A percentile compares a stretch with the other conserved stretches of the same genome.
These are phyloP conservation scores for Auriscalpium orientale DNA, from an alignment of 768 basidiomycete genomes.

Conservation along the genomic window DNA sequence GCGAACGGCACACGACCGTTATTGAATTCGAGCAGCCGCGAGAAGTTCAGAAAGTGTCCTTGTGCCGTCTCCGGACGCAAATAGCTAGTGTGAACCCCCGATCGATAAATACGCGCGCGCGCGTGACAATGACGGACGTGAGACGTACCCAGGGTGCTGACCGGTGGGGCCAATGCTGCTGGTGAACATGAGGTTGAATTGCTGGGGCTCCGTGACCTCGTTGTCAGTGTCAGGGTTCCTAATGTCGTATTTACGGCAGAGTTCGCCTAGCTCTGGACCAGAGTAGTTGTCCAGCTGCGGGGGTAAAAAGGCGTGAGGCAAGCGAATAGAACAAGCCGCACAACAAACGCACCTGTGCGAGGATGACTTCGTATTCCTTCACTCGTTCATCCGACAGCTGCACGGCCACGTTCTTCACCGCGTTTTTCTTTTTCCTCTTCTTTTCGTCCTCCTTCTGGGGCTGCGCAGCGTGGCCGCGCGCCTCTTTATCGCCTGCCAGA, in stretches of 20 bases:
- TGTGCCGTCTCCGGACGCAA: constrained; percentile 98
- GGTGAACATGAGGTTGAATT: constrained; percentile 98
- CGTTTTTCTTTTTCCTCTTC: constrained; percentile 59
- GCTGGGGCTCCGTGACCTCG: constrained; percentile 85
- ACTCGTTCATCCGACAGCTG: constrained; percentile 69
- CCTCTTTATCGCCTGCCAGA: constrained; percentile 85
- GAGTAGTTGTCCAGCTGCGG: constrained; percentile 86
- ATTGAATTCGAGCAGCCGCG: constrained; percentile 94
- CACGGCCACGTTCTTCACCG: constrained; percentile 62
- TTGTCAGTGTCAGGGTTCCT: constrained; percentile 90
- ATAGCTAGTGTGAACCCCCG: constrained; percentile 41
- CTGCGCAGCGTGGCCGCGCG: constrained; percentile 66
- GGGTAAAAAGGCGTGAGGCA: constrained; percentile 7
- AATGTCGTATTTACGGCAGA: constrained; percentile 75
- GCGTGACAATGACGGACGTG: neutral
- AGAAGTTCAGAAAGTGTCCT: constrained; percentile 98
- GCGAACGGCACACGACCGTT: constrained; percentile 95
- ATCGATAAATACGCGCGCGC: neutral
- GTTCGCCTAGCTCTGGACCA: constrained; percentile 81
- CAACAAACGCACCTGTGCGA: constrained; percentile 70
- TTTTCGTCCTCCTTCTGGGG: constrained; percentile 42
- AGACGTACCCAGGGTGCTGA: constrained; percentile 80
- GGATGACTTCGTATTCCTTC: constrained; percentile 67
- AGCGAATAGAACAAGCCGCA: neutral
- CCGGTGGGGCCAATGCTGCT: constrained; percentile 97